Evolutionary conservation across 1,284 basidiomycete species (phyloP).

Genomic region (Papiliotrema terrestris): DNA sequence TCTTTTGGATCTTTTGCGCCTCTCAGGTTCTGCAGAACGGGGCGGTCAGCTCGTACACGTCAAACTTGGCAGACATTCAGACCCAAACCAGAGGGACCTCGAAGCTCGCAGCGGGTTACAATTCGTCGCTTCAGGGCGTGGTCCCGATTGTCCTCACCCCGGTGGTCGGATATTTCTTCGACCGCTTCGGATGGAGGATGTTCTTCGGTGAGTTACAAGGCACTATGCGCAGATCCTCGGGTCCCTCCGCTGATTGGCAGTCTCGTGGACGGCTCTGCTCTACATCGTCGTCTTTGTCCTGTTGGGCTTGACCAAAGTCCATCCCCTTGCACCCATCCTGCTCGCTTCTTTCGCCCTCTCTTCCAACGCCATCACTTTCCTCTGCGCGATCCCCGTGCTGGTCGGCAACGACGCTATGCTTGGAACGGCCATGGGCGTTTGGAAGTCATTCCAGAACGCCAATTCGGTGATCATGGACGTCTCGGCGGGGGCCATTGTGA

Average conservation of each 20-base stretch:
- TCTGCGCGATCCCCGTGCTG: slow-evolving; percentile 49
- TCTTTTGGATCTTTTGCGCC: slow-evolving; percentile 39
- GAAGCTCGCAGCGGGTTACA: slow-evolving; percentile 49
- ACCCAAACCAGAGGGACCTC: slow-evolving; percentile 45
- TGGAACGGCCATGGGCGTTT: slow-evolving; percentile 50
- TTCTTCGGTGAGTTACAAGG: slow-evolving; percentile 24
- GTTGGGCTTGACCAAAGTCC: slow-evolving; percentile 47
- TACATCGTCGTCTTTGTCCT: slow-evolving; percentile 49
- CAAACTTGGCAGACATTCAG: slow-evolving; percentile 51
- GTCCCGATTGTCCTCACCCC: slow-evolving; percentile 52
- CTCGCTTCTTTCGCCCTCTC: slow-evolving; percentile 47
- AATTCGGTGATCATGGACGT: slow-evolving; percentile 48
- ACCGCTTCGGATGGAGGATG: slow-evolving; percentile 40
- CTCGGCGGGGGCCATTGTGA: slow-evolving; percentile 44
- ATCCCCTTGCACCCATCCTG: slow-evolving; percentile 47
- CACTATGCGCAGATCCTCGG: too few relatives aligned
- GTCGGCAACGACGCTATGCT: slow-evolving; percentile 45
- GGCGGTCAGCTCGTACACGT: slow-evolving; percentile 43
- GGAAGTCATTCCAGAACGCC: slow-evolving; percentile 46
- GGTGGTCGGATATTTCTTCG: slow-evolving; percentile 41
- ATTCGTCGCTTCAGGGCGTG: slow-evolving; percentile 44
- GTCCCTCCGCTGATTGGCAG: slow-evolving; percentile 23
- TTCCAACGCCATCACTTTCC: slow-evolving; percentile 48
- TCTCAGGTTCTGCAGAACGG: slow-evolving; percentile 44
- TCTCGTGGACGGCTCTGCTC: slow-evolving; percentile 37